A percentile compares a stretch with the other conserved stretches of the same genome.
These are phyloP conservation scores for Euphorbia celastroides DNA, from an alignment of 441 rosid genomes.

Conservation along the genomic window DNA sequence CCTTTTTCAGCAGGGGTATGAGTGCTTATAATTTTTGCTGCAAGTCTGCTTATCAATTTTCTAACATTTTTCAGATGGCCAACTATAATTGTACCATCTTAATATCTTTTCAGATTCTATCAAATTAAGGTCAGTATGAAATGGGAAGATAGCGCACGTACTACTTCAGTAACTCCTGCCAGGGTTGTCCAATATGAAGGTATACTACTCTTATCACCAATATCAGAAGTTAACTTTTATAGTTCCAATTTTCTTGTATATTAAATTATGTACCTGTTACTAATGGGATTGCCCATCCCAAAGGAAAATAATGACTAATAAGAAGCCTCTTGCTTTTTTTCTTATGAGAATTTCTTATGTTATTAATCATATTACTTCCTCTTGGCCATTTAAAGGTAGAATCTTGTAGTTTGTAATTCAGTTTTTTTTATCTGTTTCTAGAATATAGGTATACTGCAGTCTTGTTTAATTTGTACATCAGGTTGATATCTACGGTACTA, in stretches of 20 bases:
- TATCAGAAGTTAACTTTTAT: neutral
- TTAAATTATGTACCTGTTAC: neutral
- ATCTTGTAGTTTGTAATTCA: neutral
- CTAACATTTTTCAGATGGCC: neutral
- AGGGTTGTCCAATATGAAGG: slow-evolving; percentile 96
- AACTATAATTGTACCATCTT: neutral
- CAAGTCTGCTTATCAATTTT: neutral
- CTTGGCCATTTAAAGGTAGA: neutral
- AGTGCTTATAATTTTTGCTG: neutral
- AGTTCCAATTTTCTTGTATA: neutral
- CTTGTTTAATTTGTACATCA: neutral
- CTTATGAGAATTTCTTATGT: neutral
- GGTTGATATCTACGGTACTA: neutral
- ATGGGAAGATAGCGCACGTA: slow-evolving; percentile 53
- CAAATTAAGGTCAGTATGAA: slow-evolving; percentile 73
- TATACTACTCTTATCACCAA: slow-evolving; percentile 15
- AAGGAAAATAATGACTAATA: neutral
- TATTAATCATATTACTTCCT: neutral
- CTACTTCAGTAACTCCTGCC: slow-evolving; percentile 56
- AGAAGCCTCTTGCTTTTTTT: neutral
- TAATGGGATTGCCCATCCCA: neutral
- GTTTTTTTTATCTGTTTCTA: neutral
- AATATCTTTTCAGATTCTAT: slow-evolving; percentile 57
- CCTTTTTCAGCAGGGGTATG: slow-evolving; percentile 92
- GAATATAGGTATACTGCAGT: neutral